These are phyloP conservation scores for Pleurotus cornucopiae DNA, from an alignment of 768 basidiomycete species.

Conservation along the genomic window DNA sequence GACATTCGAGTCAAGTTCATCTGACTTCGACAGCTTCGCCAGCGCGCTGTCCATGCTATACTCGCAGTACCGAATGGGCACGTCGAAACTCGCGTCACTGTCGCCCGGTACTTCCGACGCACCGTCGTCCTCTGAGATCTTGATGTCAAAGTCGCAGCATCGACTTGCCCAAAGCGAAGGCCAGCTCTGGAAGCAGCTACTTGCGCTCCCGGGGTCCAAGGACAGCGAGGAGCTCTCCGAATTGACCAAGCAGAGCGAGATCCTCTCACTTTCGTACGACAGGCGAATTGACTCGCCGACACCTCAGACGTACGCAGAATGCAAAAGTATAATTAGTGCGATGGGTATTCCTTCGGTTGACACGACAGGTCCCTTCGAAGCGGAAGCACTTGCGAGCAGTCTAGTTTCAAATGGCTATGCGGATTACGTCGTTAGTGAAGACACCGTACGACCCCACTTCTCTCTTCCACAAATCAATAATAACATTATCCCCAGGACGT, in stretches of 20 bases:
- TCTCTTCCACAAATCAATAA: constrained; percentile 3
- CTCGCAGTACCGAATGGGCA: constrained; percentile 42
- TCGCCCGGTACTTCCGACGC: constrained; percentile 23
- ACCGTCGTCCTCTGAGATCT: constrained; percentile 12
- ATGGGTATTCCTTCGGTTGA: constrained; percentile 85
- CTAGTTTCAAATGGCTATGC: constrained; percentile 72
- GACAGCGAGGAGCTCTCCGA: constrained; percentile 16
- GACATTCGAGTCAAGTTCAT: constrained; percentile 8
- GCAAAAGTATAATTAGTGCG: constrained; percentile 60
- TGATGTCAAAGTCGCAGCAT: constrained; percentile 58
- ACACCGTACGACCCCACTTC: constrained; percentile 54
- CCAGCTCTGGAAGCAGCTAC: constrained; percentile 49
- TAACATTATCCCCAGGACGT: constrained; percentile 53
- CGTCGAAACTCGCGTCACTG: constrained; percentile 39
- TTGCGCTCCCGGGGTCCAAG: constrained; percentile 7
- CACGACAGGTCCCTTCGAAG: constrained; percentile 67
- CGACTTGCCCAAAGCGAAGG: constrained; percentile 60
- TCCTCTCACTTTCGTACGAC: constrained; percentile 62
- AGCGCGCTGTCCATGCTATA: constrained; percentile 42
- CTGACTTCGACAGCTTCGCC: constrained; percentile 23
- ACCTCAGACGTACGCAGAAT: constrained; percentile 61
- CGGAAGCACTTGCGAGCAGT: constrained; percentile 80
- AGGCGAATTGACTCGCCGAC: constrained; percentile 63
- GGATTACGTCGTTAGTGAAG: constrained; percentile 89
- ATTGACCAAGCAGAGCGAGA: constrained; percentile 47